These are phyloP conservation scores for Russula lepida DNA, from an alignment of 768 basidiomycete species.

Conservation along the genomic window DNA sequence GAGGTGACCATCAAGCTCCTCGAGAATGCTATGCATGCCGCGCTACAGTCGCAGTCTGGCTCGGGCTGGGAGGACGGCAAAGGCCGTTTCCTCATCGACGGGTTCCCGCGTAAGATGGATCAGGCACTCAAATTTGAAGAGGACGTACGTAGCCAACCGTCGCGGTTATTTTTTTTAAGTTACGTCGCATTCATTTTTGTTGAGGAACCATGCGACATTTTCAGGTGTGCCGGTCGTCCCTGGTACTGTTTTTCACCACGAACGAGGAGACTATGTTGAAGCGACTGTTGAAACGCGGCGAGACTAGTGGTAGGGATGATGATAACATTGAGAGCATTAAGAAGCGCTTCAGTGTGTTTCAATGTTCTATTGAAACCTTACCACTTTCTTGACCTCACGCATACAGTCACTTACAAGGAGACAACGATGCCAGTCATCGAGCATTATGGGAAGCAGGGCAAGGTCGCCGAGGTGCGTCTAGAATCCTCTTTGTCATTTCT, in stretches of 20 bases:
- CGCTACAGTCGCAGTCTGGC: constrained; percentile 38
- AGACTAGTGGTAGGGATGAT: constrained; percentile 93
- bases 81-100: constrained; percentile 91
- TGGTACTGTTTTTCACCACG: constrained; percentile 81
- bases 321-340: constrained; percentile 92
- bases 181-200: background rate
- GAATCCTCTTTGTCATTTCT: background rate
- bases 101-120: constrained; percentile 98
- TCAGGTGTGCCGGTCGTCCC: constrained; percentile 72
- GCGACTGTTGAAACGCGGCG: constrained; percentile 80
- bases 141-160: constrained; percentile 41
- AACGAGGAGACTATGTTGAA: constrained; percentile 81
- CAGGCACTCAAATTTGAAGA: constrained; percentile 90
- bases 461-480: constrained; percentile 67
- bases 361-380: background rate
- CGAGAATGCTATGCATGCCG: constrained; percentile 79
- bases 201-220: background rate
- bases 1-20: constrained; percentile 94
- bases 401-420: constrained; percentile 69
- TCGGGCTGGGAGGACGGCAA: constrained; percentile 60
- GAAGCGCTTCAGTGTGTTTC: constrained; percentile 83
- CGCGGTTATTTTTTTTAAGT: background rate
- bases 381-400: background rate
- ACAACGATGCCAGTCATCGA: constrained; percentile 92
- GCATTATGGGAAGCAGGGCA: constrained; percentile 56